Conservation (phyloP, 257 asterid genomes). For the Phtheirospermum japonicum region DNA sequence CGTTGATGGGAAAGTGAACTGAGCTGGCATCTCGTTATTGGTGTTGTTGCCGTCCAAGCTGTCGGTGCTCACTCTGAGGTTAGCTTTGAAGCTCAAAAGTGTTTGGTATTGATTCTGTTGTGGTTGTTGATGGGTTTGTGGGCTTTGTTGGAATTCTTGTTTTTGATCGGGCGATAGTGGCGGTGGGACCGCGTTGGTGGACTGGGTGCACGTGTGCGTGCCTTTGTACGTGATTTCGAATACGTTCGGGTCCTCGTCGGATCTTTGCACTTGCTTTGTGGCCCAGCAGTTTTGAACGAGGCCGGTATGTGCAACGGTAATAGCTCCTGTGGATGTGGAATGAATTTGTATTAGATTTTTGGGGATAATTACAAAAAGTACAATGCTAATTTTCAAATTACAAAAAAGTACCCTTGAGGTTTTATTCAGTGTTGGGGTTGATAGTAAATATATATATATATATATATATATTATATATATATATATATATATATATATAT, state of each 20-base stretch:
- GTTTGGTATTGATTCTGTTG: conserved; percentile 32
- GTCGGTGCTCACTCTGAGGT: conserved; percentile 48
- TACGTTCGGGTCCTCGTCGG: conserved; percentile 63
- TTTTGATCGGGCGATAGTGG: conserved; percentile 37
- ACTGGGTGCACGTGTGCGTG: conserved; percentile 48
- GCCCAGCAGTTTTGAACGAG: conserved; percentile 60
- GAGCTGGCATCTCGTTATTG: conserved; percentile 15
- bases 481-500: too few species aligned
- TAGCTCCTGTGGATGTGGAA: conserved; percentile 58
- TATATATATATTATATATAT: too few species aligned
- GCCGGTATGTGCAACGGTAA: conserved; percentile 66
- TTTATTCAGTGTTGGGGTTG: too few species aligned
- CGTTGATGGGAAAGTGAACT: conserved; percentile 53
- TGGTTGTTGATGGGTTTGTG: conserved; percentile 3
- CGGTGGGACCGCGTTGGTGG: conserved; percentile 29
- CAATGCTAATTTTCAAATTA: too few species aligned
- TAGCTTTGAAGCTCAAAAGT: conserved; percentile 41
- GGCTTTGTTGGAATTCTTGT: conserved; percentile 32
- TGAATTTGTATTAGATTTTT: conserved; percentile 14
- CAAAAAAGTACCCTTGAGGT: too few species aligned
- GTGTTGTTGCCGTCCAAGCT: conserved; percentile 29
- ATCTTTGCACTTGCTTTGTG: conserved; percentile 79
- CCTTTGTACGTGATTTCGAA: conserved; percentile 74
- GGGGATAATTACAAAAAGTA: too few species aligned
- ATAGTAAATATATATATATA: too few species aligned